Conservation (phyloP, 2,329 filamentous ascomycete species). For the Diaporthe destruens region DNA sequence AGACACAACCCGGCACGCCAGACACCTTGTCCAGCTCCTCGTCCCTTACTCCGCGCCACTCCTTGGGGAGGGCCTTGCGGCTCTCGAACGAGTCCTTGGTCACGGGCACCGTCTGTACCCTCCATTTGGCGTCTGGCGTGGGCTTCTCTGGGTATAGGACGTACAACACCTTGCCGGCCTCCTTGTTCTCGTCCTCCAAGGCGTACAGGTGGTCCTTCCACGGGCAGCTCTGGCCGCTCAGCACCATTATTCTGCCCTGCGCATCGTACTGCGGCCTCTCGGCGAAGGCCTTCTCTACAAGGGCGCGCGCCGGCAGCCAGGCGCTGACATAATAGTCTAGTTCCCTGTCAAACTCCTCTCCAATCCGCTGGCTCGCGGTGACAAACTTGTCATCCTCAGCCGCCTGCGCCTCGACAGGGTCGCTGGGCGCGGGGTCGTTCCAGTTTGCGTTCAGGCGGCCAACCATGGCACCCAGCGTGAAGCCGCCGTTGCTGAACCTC, state of each 20-base stretch:
- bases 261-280: conserved; percentile 76
- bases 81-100: conserved; percentile 90
- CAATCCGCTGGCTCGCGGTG: conserved; percentile 83
- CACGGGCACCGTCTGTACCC: conserved; percentile 91
- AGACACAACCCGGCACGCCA: conserved; percentile 81
- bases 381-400: conserved; percentile 86
- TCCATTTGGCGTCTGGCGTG: conserved; percentile 84
- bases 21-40: conserved; percentile 81
- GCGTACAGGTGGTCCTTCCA: conserved; percentile 98
- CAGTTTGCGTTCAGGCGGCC: conserved; percentile 82
- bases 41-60: conserved; percentile 92
- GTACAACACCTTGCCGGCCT: conserved; percentile 76
- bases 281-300: conserved; percentile 82
- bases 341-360: conserved; percentile 87
- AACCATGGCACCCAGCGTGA: conserved; percentile 88
- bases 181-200: conserved; percentile 75
- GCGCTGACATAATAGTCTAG: conserved; percentile 79
- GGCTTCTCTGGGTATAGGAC: conserved; percentile 91
- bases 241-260: conserved; percentile 83
- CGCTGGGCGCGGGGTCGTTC: conserved; percentile 73
- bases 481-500: conserved; percentile 85
- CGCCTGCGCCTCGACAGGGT: conserved; percentile 72
- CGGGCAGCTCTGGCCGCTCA: conserved; percentile 82
- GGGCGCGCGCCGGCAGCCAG: conserved; percentile 89
- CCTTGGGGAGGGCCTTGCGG: conserved; percentile 89